A percentile compares a stretch with the other conserved stretches of the same genome.
These are phyloP conservation scores for Clarireedia sp. DNA, from an alignment of 2,329 filamentous ascomycete genomes.

Conservation along the genomic window DNA sequence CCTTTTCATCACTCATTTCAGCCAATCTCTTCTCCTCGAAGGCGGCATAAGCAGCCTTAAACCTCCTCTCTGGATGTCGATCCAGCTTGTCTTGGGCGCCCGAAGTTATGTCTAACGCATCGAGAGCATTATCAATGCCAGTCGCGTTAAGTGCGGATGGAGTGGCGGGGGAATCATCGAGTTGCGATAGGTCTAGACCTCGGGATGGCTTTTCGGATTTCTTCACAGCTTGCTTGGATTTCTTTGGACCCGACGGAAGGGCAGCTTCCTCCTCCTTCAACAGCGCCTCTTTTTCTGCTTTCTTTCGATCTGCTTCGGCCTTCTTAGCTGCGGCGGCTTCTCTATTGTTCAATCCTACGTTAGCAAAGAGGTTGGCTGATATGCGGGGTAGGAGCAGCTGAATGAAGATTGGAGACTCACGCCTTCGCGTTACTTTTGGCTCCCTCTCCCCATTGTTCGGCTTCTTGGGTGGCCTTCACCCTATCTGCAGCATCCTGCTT, in stretches of 20 bases:
- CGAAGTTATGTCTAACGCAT: conserved; percentile 64
- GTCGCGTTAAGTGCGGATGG: conserved; percentile 63
- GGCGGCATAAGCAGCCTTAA: conserved; percentile 74
- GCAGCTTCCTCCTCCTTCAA: conserved; percentile 67
- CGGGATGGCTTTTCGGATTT: conserved; percentile 59
- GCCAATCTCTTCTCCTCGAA: conserved; percentile 74
- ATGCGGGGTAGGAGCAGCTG: conserved; percentile 4
- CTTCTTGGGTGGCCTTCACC: conserved; percentile 59
- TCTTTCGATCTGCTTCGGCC: conserved; percentile 75
- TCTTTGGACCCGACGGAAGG: conserved; percentile 42
- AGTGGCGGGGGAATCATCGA: conserved; percentile 47
- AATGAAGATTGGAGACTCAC: conserved; percentile 43
- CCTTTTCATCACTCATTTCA: conserved; percentile 71
- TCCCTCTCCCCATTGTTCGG: conserved; percentile 75
- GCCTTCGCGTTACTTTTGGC: conserved; percentile 81
- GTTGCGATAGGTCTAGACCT: conserved; percentile 67
- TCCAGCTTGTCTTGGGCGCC: conserved; percentile 65
- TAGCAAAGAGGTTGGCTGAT: conserved; percentile 7
- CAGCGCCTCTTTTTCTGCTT: conserved; percentile 82
- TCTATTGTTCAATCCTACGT: conserved; percentile 38
- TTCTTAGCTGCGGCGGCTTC: conserved; percentile 80
- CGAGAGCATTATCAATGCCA: conserved; percentile 89
- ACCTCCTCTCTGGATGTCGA: conserved; percentile 78
- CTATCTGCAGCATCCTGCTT: conserved; percentile 68
- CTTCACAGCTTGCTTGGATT: conserved; percentile 61